Conservation (phyloP, 352 stramenopile genomes). For the Aphanomyces stellatus region DNA sequence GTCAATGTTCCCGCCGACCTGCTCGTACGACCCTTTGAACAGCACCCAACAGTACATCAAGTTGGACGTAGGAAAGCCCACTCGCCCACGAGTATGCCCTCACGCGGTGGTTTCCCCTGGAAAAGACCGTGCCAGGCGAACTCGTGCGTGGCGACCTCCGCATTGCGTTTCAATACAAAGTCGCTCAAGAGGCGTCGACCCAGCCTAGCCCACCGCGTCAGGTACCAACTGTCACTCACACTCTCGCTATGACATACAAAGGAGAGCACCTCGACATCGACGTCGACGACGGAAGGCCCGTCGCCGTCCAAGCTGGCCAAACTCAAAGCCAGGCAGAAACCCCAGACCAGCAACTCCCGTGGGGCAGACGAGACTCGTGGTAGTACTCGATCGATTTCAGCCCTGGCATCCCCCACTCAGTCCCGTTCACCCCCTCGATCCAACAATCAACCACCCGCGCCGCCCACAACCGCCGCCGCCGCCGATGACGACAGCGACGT, state of each 20-base stretch:
- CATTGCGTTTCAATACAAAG: neutral
- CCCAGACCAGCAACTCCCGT: too few species aligned
- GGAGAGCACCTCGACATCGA: too few species aligned
- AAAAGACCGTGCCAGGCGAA: slow-evolving; percentile 6
- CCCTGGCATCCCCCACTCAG: too few species aligned
- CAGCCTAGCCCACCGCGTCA: neutral
- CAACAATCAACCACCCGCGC: neutral
- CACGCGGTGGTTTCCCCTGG: slow-evolving; percentile 15
- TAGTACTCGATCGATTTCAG: too few species aligned
- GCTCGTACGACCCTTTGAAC: neutral
- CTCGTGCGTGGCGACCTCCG: slow-evolving; percentile 10
- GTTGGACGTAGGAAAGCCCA: neutral
- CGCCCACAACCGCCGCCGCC: neutral
- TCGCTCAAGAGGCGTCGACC: neutral
- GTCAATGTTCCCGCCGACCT: slow-evolving; percentile 12
- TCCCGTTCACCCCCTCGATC: too few species aligned
- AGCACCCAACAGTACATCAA: too few species aligned
- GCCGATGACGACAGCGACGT: neutral
- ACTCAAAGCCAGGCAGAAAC: too few species aligned
- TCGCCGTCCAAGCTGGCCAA: too few species aligned
- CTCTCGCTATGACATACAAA: too few species aligned
- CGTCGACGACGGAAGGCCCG: neutral
- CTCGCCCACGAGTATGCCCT: neutral
- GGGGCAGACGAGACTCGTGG: too few species aligned
- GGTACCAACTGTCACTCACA: too few species aligned